Evolutionary conservation across 768 basidiomycete species (phyloP), one percentile per base, ranked within the genome.

Genomic region (Pleurotus pulmonarius): DNA sequence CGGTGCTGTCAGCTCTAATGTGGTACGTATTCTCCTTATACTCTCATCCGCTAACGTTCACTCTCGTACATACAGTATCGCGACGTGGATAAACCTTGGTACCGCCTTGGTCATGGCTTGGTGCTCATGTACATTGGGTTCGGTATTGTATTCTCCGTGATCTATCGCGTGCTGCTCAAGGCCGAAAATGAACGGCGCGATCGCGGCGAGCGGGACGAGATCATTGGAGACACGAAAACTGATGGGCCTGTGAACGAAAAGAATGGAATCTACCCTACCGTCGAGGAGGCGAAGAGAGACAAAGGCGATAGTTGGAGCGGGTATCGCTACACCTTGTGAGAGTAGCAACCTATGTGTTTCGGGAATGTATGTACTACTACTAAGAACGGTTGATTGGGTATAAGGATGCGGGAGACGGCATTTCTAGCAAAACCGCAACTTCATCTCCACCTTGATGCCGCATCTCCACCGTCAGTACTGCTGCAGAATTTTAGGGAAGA

Each of bases 271-370:
- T 88, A 75, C 63, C 75, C 69, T 8, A 85, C 76, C 22, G 71
- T 87, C 7, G 83, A 74, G 16, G 86, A 88, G 1, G 87, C 86
- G 43, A 87, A 83, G 71, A 67, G 74, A 55, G 85, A 83, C 61
- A 88, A 87, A 70, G 88, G 87, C 1, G 87, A 90, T 67, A 69
- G 71, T 46, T 89, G 87, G 88, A 88, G 86, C 62, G 88, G 88
- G 20, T 91, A 90, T 66, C 74, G 83, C 62, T 91, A 90, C 67
- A 82, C 73, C 13, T 65, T 83, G 44, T 88, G 65, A 79, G 46
- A 52, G 41, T n/a, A 40, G 18, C 11, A 9, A 16, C 3, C 13
- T 29, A 1, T 34, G 11, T 34, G 29, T 34, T 11, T 34, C 11
- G 11, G 11, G 29, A 34, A 34, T 34, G 29, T 9, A 34, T 34